Conservation (phyloP, 73 alveolate genomes). For the Paraurostyla sp. region DNA sequence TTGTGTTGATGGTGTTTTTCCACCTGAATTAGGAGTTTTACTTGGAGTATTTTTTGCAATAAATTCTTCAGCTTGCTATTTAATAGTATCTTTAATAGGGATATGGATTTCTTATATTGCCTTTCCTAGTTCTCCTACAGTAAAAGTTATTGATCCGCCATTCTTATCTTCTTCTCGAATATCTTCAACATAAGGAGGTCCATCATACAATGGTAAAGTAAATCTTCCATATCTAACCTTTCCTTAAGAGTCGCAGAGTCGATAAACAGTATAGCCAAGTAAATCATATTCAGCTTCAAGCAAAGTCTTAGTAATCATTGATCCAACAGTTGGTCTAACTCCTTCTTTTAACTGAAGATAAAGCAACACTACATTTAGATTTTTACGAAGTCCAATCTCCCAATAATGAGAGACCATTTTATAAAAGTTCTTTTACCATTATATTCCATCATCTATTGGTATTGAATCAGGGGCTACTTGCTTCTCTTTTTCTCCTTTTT, state of each 20-base stretch:
- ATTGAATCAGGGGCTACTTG: conserved; percentile 56
- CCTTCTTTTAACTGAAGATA: conserved; percentile 73
- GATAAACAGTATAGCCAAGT: conserved; percentile 63
- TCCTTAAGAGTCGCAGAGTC: conserved; percentile 60
- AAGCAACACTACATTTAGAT: conserved; percentile 56
- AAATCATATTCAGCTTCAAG: conserved; percentile 72
- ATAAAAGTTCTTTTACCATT: conserved; percentile 63
- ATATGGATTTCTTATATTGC: conserved; percentile 26
- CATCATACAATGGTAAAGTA: conserved; percentile 60
- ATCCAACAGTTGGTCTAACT: conserved; percentile 8
- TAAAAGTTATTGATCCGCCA: conserved; percentile 45
- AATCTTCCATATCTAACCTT: conserved; percentile 66
- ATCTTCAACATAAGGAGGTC: conserved; percentile 76
- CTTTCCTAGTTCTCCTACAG: conserved; percentile 68
- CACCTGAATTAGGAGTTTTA: neutral
- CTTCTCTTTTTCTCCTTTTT: conserved; percentile 44
- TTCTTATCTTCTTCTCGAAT: conserved; percentile 51
- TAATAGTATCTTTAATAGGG: conserved; percentile 29
- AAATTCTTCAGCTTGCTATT: neutral
- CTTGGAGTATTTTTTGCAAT: conserved; percentile 23
- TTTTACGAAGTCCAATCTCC: conserved; percentile 66
- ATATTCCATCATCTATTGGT: conserved; percentile 59
- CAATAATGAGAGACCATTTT: conserved; percentile 68
- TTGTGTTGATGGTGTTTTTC: neutral
- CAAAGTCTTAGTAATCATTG: conserved; percentile 40